Evolutionary conservation across 2,329 filamentous ascomycete species (phyloP).

Genomic region (Chrysoporthe cubensis): DNA sequence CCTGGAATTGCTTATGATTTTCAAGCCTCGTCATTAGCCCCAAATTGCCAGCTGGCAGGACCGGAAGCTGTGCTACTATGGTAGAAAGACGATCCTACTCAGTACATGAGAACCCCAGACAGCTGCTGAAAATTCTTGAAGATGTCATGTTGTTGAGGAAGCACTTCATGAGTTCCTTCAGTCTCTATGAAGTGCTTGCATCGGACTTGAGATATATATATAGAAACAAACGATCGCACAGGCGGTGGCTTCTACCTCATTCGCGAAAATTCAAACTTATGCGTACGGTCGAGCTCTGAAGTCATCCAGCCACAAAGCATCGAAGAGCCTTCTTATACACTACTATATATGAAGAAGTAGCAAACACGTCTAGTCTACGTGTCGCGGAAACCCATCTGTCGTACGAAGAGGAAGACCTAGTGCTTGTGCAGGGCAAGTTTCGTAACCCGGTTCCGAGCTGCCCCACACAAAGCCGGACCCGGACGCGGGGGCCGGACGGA

Average conservation of each 20-base stretch:
- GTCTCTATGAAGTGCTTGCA: not conserved
- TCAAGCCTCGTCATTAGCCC: not conserved
- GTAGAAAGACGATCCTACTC: not conserved
- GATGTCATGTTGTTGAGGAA: not conserved
- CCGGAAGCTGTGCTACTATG: not conserved
- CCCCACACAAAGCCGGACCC: not conserved
- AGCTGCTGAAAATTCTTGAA: not conserved
- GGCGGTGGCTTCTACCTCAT: not conserved
- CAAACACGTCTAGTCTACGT: not conserved
- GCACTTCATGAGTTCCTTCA: not conserved
- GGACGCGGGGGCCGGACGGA: not conserved
- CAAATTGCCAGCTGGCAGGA: constrained; percentile 2
- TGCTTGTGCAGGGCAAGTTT: too few relatives aligned
- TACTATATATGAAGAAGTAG: too few relatives aligned
- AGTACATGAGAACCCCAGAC: too few relatives aligned
- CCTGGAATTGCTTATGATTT: not conserved
- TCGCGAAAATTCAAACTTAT: not conserved
- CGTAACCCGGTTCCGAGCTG: not conserved
- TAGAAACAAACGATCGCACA: not conserved
- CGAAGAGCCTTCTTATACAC: too few relatives aligned
- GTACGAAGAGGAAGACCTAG: not conserved
- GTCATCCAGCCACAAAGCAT: not conserved
- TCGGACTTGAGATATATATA: not conserved
- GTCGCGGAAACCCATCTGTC: not conserved
- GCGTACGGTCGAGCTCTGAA: not conserved